Evolutionary conservation across 2,329 filamentous ascomycete genomes (phyloP).

Genomic region (Albifimbria verrucaria): DNA sequence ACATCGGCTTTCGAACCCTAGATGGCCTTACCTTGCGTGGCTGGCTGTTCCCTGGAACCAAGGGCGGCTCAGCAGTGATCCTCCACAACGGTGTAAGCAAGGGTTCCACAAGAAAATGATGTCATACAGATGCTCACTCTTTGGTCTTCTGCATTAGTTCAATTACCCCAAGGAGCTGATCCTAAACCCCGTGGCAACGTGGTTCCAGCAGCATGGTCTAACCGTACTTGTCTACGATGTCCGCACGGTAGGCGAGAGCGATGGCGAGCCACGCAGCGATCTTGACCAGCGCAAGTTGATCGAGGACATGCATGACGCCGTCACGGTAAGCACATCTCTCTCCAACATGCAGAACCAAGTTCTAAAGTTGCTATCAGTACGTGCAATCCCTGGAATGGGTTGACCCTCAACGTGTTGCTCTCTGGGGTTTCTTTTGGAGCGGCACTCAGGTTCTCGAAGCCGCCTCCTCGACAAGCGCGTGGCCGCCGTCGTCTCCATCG

Average conservation of each 20-base stretch:
- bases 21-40: slow-evolving; percentile 36
- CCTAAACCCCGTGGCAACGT: slow-evolving; percentile 27
- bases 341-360: too few relatives aligned
- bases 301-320: slow-evolving; percentile 30
- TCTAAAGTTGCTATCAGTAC: too few relatives aligned
- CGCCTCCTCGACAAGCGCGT: too few relatives aligned
- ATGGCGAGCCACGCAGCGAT: slow-evolving; percentile 33
- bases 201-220: slow-evolving; percentile 29
- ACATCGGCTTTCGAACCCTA: slow-evolving; percentile 37
- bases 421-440: slow-evolving; percentile 30
- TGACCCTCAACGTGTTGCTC: slow-evolving; percentile 17
- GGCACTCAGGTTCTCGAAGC: too few relatives aligned
- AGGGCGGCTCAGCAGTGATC: too few relatives aligned
- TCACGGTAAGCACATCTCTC: slow-evolving; percentile 33
- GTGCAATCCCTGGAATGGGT: slow-evolving; percentile 41
- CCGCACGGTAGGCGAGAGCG: slow-evolving; percentile 30
- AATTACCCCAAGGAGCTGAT: slow-evolving; percentile 26
- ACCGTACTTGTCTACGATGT: slow-evolving; percentile 34
- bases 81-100: too few relatives aligned
- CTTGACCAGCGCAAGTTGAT: slow-evolving; percentile 29
- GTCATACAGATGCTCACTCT: not conserved
- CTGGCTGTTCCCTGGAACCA: slow-evolving; percentile 28
- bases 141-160: slow-evolving; percentile 8
- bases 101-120: too few relatives aligned
- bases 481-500: too few relatives aligned